Evolutionary conservation across 176 grass and related monocot species (phyloP).

Genomic region (Oryza meyeriana): DNA sequence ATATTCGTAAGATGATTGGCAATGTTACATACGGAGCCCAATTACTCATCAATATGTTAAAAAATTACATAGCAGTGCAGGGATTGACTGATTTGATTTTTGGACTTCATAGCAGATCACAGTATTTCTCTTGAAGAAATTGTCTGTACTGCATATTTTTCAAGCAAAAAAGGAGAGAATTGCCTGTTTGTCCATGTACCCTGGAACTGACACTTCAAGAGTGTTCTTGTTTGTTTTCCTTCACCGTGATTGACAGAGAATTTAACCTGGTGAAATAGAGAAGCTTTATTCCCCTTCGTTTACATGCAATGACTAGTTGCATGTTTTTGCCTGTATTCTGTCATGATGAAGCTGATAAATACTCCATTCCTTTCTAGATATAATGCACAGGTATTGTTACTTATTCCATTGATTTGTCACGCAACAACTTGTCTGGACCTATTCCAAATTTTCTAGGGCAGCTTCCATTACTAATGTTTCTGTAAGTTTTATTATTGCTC

Average conservation of each 20-base stretch:
- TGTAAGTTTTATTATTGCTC: constrained; percentile 45
- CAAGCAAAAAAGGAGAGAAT: neutral
- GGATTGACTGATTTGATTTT: neutral
- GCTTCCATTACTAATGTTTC: constrained; percentile 41
- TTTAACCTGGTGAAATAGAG: neutral
- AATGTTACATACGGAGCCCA: neutral
- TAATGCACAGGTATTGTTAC: neutral
- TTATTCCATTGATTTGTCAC: constrained; percentile 58
- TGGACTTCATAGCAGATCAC: neutral
- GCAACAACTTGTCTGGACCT: constrained; percentile 56
- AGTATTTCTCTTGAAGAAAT: neutral
- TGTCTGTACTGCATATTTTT: neutral
- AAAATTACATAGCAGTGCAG: neutral
- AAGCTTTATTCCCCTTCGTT: neutral
- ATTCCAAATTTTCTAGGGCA: constrained; percentile 54
- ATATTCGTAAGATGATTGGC: neutral
- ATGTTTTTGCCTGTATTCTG: neutral
- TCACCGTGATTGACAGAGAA: neutral
- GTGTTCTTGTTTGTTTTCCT: neutral
- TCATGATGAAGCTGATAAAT: constrained; percentile 3
- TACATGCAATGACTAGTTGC: neutral
- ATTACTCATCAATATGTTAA: neutral
- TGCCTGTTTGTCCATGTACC: neutral
- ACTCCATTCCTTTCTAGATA: neutral
- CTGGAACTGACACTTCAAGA: constrained; percentile 8